A percentile compares a stretch with the other conserved stretches of the same genome.
These are phyloP conservation scores for Cercospora zeina DNA, from an alignment of 2,329 filamentous ascomycete genomes.

Conservation along the genomic window DNA sequence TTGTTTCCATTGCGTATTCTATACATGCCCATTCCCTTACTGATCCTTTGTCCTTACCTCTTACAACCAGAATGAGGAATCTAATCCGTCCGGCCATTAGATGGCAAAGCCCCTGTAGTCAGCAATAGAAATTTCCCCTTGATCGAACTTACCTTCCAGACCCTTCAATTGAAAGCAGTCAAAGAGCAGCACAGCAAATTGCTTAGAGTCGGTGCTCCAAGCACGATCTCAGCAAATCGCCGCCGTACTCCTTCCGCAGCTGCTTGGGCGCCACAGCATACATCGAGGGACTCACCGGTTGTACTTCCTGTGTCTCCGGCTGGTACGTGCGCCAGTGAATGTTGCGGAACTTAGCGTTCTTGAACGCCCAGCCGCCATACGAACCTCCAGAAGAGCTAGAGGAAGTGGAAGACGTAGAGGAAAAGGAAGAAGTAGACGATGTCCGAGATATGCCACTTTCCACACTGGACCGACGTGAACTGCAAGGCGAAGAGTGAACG, in stretches of 20 bases:
- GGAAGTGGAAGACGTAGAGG: not conserved
- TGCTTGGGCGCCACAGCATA: slow-evolving; percentile 4
- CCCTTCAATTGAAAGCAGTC: not conserved
- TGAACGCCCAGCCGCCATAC: slow-evolving; percentile 13
- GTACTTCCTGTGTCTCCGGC: not conserved
- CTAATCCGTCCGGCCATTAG: slow-evolving; percentile 12
- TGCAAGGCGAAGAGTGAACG: not conserved
- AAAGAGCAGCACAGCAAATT: not conserved
- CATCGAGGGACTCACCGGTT: slow-evolving; percentile 6
- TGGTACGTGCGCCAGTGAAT: slow-evolving; percentile 14
- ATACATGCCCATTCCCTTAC: not conserved
- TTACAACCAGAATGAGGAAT: slow-evolving; percentile 12
- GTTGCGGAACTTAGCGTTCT: slow-evolving; percentile 13
- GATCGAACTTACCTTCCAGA: slow-evolving; percentile 11
- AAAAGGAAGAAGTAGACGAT: not conserved
- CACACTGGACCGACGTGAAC: not conserved
- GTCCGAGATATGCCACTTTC: not conserved
- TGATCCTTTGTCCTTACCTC: not conserved
- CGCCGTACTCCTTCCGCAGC: not conserved
- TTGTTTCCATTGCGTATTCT: not conserved
- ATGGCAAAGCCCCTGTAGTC: slow-evolving; percentile 1
- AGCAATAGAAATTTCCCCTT: not conserved
- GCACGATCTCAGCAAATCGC: slow-evolving; percentile 2
- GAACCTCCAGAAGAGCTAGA: not conserved
- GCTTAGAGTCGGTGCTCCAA: not conserved